Base-by-base conservation (phyloP, 441 rosid genomes). In the Sinapis alba region DNA sequence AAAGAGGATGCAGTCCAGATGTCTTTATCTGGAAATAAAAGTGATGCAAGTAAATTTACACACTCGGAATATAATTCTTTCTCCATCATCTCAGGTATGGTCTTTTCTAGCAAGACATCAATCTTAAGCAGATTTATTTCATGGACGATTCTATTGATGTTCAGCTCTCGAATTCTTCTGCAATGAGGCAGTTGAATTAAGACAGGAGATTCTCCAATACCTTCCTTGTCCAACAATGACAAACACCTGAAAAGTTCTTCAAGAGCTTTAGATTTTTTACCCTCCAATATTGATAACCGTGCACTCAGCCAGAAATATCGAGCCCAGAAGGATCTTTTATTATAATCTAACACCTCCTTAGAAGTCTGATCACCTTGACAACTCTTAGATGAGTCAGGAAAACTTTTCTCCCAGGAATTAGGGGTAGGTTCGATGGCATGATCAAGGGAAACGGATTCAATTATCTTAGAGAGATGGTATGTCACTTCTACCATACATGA, bases 231-330 rank as follows among this genome's bases (percentile, higher is more conserved):
- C 81, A 94, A 72, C 84, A 96, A 79, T 2, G 96, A 90, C 84
- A 88, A 78, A 69, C 89, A 86, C 79, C 86, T 82, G 62, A 84
- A 83, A 75, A 87, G 82, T 73, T 92, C 94, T 71, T 90, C 88
- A 78, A 76, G 87, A 71, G 98, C 99, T 88, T 89, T 94, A 72
- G 83, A 83, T 79, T 90, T 96, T 78, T 92, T 86, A 50, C 89
- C 86, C 75, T 96, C 96, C 83, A 83, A 78, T 75, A 89, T 83
- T 62, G 98, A 92, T 79, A 96, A 79, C 71, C 84, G 90, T 36
- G 98, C 99, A 78, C 96, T 92, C 87, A 94, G 83, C 97, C 98
- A 96, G 85, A 87, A 92, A 81, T 85, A 94, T 24, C 97, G 87
- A 81, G 78, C 83, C 99, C 99, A 94, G 75, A 94, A 91, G 65